These are phyloP conservation scores for Alternaria ventricosa DNA, from an alignment of 2,329 filamentous ascomycete genomes.

Conservation along the genomic window DNA sequence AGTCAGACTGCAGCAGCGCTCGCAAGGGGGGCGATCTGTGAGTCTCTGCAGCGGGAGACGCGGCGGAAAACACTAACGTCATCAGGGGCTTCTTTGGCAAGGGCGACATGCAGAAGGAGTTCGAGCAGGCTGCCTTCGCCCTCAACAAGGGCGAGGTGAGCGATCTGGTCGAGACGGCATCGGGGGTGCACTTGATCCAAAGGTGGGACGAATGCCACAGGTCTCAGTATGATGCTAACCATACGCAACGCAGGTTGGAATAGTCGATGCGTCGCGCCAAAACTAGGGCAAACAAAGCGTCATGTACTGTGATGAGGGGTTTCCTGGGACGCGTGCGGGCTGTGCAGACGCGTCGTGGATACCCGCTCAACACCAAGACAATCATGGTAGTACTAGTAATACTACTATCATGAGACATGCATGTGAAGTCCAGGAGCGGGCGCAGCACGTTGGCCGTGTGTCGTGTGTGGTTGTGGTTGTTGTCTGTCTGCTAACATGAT, in stretches of 20 bases:
- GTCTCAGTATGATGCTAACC: conserved; percentile 16
- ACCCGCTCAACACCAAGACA: conserved; percentile 17
- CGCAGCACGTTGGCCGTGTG: conserved; percentile 24
- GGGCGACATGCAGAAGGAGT: conserved; percentile 98
- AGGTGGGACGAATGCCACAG: conserved; percentile 59
- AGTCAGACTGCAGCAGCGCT: conserved; percentile 95
- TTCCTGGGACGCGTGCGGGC: conserved; percentile 15
- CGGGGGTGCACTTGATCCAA: conserved; percentile 94
- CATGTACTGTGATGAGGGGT: conserved; percentile 9
- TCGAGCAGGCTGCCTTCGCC: conserved; percentile 94
- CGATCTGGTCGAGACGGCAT: conserved; percentile 86
- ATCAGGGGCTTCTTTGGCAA: conserved; percentile 84
- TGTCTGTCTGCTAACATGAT: conserved; percentile 3
- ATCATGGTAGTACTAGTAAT: conserved; percentile 11
- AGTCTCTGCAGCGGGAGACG: conserved; percentile 43
- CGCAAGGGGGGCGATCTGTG: conserved; percentile 89
- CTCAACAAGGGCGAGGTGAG: conserved; percentile 87
- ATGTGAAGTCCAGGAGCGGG: conserved; percentile 14
- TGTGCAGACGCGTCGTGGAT: conserved; percentile 10
- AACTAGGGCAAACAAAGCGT: conserved; percentile 4
- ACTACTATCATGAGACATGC: conserved; percentile 12
- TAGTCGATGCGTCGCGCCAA: conserved; percentile 10
- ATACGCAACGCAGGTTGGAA: conserved; percentile 28
- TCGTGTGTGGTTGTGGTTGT: conserved; percentile 15
- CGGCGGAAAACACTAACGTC: not conserved